phyloP scores from a whole-genome alignment of 192 early-diverging fungal species.

The Bifiguratus adelaidae region DNA sequence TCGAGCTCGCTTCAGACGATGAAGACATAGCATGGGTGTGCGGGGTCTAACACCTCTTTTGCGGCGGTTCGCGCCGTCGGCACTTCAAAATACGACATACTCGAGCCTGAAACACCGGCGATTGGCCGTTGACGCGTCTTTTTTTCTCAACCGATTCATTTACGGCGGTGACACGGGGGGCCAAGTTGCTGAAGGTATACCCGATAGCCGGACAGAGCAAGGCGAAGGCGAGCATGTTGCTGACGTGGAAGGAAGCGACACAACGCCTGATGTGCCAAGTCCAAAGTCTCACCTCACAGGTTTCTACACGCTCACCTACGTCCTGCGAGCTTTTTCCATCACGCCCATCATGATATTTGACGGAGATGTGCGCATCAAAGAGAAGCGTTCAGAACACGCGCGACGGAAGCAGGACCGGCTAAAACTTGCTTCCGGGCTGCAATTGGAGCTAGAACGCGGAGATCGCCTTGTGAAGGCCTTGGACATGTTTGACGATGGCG shows the following conservation, averaged over 20 bases:
- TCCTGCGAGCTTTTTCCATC: conserved; percentile 34
- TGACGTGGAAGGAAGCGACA: no score
- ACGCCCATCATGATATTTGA: conserved; percentile 68
- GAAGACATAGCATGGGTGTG: conserved; percentile 21
- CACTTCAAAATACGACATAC: conserved; percentile 2
- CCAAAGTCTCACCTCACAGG: conserved; percentile 42
- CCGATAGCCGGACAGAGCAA: no score
- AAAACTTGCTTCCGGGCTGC: conserved; percentile 17
- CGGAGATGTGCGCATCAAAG: conserved; percentile 26
- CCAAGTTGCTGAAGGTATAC: no score
- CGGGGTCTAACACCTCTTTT: conserved; percentile 13
- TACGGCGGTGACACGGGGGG: conserved; percentile 25
- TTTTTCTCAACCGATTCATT: conserved; percentile 17
- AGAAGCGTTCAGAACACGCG: conserved; percentile 36
- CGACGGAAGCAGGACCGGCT: conserved; percentile 14
- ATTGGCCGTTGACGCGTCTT: conserved; percentile 19
- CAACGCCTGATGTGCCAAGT: no score
- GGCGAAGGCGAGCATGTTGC: no score
- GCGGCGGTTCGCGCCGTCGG: conserved; percentile 12
- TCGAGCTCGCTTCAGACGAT: no score
- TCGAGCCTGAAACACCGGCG: neutral
- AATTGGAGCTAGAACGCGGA: conserved; percentile 21
- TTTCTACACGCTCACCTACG: conserved; percentile 39
- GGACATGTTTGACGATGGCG: no score
- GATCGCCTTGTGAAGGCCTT: conserved; percentile 21